Base-by-base conservation (phyloP, 2,329 filamentous ascomycete species). In the Talaromyces sp. region DNA sequence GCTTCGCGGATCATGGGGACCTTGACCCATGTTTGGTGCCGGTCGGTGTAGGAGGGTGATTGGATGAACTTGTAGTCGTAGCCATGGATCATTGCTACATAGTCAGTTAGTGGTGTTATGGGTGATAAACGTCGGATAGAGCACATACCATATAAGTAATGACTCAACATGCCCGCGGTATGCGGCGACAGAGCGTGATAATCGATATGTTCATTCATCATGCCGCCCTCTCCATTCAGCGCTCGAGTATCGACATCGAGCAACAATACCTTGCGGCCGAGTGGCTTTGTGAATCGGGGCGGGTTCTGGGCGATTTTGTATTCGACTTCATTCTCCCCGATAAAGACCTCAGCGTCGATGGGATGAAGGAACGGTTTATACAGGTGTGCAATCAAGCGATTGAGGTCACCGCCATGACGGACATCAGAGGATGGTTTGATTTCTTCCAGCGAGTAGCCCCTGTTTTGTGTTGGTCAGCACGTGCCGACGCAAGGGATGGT, bases 1-100 rank as follows among this genome's bases (percentile, higher is more conserved):
- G 59, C 63, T 37, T 64, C 63, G n/a, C 63, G 63, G 12, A 64
- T 64, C 63, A 63, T 60, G 25, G 63, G 63, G 7, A 64, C 63
- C 25, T 64, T 64, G 46, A 60, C 61, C 63, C 63, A 64, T 14
- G 63, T 64, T 9, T 56, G 39, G 39, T 62, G 63, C 37, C 62
- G 57, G 50, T 63, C 62, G 21, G 57, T 60, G 50, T 63, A 63
- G 8, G 9, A 2, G 8, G 62, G 58, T 2, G 62, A 23, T 35
- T 60, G 62, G 33, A 63, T 48, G 42, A 63, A 63, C 35, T 63
- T 63, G 42, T 63, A 63, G 12, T 63, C 62, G 35, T 63, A 63
- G 33, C 62, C 62, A 18, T 63, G 62, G 2, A 63, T 56, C 57
- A 63, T 57, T 37, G 62, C 61, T 63, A 11, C 33, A 8, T 35